Percentiles rank a stretch among this genome's conserved stretches.
Conservation (phyloP, 768 basidiomycete species). For the Rhodocollybia butyracea region DNA sequence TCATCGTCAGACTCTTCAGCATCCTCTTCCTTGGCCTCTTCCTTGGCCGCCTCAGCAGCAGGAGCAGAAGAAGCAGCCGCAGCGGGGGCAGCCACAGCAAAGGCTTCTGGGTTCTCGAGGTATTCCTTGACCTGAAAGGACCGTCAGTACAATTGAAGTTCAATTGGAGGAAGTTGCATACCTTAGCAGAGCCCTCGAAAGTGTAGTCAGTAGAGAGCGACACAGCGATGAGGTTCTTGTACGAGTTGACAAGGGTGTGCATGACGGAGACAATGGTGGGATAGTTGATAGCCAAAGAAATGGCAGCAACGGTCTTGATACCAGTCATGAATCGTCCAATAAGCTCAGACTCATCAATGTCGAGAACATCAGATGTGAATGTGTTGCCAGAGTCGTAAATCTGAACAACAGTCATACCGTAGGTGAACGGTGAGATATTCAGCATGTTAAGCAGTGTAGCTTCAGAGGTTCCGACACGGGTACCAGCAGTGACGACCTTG, state of each 20-base stretch:
- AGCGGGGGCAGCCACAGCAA: conserved; percentile 74
- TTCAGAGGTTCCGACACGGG: conserved; percentile 95
- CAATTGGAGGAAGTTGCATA: conserved; percentile 30
- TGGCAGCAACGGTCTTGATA: conserved; percentile 92
- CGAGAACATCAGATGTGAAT: conserved; percentile 88
- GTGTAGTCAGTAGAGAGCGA: conserved; percentile 90
- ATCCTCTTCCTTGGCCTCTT: conserved; percentile 76
- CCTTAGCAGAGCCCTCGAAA: conserved; percentile 93
- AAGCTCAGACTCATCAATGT: conserved; percentile 89
- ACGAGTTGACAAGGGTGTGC: conserved; percentile 96
- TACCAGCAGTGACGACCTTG: conserved; percentile 89
- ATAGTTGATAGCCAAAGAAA: conserved; percentile 94
- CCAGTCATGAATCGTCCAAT: conserved; percentile 89
- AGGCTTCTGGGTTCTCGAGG: conserved; percentile 98
- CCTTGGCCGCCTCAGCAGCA: conserved; percentile 55
- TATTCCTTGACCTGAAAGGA: conserved; percentile 81
- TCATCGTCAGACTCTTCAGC: conserved; percentile 87
- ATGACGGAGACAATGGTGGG: conserved; percentile 92
- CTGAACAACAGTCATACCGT: conserved; percentile 98
- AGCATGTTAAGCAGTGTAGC: conserved; percentile 99
- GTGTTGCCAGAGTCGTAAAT: conserved; percentile 93
- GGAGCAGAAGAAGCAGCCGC: conserved; percentile 52
- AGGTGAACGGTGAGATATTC: conserved; percentile 99
- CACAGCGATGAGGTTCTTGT: conserved; percentile 96
- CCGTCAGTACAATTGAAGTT: conserved; percentile 16